phyloP scores from a whole-genome alignment of 148 eudicot species.

The Cornus florida region DNA sequence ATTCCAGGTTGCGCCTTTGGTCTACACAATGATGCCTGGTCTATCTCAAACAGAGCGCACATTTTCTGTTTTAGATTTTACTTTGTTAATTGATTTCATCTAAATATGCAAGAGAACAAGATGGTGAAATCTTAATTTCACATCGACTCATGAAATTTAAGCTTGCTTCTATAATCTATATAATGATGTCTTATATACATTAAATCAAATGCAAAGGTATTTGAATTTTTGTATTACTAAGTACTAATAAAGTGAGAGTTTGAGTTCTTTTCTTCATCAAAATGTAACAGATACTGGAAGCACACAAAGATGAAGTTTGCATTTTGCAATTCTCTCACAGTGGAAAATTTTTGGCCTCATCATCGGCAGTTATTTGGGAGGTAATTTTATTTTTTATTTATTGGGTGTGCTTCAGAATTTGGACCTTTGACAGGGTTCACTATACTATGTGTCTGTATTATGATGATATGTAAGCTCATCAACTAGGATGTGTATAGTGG shows the following conservation, averaged over 20 bases:
- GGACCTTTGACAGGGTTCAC: background rate
- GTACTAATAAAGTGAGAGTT: background rate
- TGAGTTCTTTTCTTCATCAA: background rate
- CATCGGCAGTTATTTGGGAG: slow-evolving; percentile 91
- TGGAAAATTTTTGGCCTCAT: slow-evolving; percentile 83
- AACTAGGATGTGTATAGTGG: background rate
- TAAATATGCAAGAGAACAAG: too few species aligned
- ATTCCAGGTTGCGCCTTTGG: too few species aligned
- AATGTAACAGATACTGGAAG: slow-evolving; percentile 54
- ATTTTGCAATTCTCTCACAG: slow-evolving; percentile 69
- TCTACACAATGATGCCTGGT: too few species aligned
- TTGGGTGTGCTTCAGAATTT: background rate
- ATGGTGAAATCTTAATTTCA: too few species aligned
- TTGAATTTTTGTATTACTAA: background rate
- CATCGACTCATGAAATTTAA: background rate
- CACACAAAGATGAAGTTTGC: slow-evolving; percentile 82
- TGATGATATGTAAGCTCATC: background rate
- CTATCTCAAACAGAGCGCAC: too few species aligned
- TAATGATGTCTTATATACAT: slow-evolving; percentile 1
- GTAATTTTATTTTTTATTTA: slow-evolving; percentile 28
- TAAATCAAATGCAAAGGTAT: background rate
- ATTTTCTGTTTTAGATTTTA: too few species aligned
- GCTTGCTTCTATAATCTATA: background rate
- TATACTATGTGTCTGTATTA: background rate
- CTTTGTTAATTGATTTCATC: too few species aligned